Evolutionary conservation across 2,329 filamentous ascomycete genomes (phyloP), one percentile per base, ranked within the genome.

Genomic region (Pyricularia grisea): DNA sequence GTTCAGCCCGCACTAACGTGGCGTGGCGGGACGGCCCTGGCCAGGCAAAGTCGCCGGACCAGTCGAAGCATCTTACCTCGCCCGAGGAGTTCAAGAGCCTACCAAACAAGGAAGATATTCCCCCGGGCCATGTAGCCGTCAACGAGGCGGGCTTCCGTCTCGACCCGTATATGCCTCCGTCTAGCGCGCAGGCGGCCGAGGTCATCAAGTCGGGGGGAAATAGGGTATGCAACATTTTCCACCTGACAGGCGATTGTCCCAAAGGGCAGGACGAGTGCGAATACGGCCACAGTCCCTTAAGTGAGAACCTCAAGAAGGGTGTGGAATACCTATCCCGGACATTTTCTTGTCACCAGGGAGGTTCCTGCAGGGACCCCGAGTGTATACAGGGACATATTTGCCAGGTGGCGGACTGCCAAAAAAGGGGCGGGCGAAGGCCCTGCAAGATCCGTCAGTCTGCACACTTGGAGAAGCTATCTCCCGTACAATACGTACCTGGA

Each of bases 371-470:
- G 11, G 69, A 73, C 4, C 69, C 71, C 0, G 65, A 65, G 17
- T 78, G 77, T 71, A 72, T 71, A 27, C 71, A 72, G 28, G 77
- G 76, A 6, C 77, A 78, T 69, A 71, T 78, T 55, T 78, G 77
- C 70, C 77, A 78, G 72, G 74, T 70, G 20, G 60, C 67, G 23
- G 74, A 78, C 17, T 78, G 77, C 69, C 74, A 74, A 67, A 65
- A 75, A n/a, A 75, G 76, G 9, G 73, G 74, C 25, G 77, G 77
- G 66, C 77, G 75, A 71, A 42, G 63, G 4, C 74, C 73, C 64
- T 78, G 77, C 74, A 74, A 73, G 30, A 17, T 78, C 36, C 36
- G 36, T 9, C 17, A 17, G 3, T 17, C 17, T 17, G 36, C 36
- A 4, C 36, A 50, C 17, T 4, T 50, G 36, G 36, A 50, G 36